Percentiles rank a stretch among this genome's conserved stretches.
Conservation (phyloP, 129 eudicot genomes). For the Erigeron canadensis region DNA sequence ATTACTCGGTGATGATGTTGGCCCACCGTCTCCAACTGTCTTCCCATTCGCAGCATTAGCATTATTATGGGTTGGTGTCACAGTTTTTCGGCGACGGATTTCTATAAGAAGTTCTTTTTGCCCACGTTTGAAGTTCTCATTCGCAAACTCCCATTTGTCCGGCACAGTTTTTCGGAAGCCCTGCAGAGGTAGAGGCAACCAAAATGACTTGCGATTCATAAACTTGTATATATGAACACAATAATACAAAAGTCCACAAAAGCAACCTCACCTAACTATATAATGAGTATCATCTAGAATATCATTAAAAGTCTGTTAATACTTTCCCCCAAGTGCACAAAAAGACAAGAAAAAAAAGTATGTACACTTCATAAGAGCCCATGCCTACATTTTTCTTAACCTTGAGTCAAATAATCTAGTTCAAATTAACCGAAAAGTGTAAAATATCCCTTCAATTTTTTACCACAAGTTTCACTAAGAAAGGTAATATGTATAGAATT, state of each 20-base stretch:
- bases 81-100: slow-evolving; percentile 70
- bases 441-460: too few species aligned
- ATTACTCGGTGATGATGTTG: slow-evolving; percentile 37
- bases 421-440: too few species aligned
- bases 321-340: background rate
- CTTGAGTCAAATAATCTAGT: too few species aligned
- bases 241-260: background rate
- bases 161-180: slow-evolving; percentile 84
- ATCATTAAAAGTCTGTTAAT: background rate
- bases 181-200: slow-evolving; percentile 22
- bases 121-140: slow-evolving; percentile 73
- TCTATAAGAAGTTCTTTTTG: slow-evolving; percentile 52
- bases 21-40: slow-evolving; percentile 22
- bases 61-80: slow-evolving; percentile 18
- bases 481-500: too few species aligned
- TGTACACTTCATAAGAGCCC: too few species aligned
- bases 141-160: slow-evolving; percentile 91
- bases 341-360: too few species aligned
- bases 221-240: background rate
- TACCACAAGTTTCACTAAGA: too few species aligned
- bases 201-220: background rate
- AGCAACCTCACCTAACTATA: background rate
- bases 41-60: slow-evolving; percentile 28
- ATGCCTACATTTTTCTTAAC: too few species aligned
- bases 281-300: background rate